These are phyloP conservation scores for Huntiella decipiens DNA, from an alignment of 2,329 filamentous ascomycete species.

Conservation along the genomic window DNA sequence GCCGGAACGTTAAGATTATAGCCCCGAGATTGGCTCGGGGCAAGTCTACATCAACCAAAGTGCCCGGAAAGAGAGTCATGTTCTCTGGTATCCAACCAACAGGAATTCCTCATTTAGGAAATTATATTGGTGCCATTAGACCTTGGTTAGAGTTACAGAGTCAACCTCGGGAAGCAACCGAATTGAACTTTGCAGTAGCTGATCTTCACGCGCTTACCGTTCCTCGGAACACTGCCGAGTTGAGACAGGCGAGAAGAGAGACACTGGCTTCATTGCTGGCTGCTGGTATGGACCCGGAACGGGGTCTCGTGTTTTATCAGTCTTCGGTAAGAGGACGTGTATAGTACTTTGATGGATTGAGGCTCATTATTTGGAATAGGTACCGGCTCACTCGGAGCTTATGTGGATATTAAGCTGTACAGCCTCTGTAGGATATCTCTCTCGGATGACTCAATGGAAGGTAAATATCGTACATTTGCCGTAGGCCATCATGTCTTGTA, in stretches of 20 bases:
- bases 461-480: slow-evolving; percentile 23
- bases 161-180: slow-evolving; percentile 33
- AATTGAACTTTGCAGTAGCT: slow-evolving; percentile 69
- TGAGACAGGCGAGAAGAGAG: slow-evolving; percentile 50
- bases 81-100: slow-evolving; percentile 98
- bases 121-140: slow-evolving; percentile 77
- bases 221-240: slow-evolving; percentile 41
- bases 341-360: neutral
- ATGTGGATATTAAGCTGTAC: slow-evolving; percentile 96
- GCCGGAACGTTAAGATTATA: no score
- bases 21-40: no score
- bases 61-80: slow-evolving; percentile 29
- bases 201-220: slow-evolving; percentile 87
- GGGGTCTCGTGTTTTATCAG: slow-evolving; percentile 66
- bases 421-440: slow-evolving; percentile 82
- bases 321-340: slow-evolving; percentile 34
- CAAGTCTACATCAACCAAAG: slow-evolving; percentile 1
- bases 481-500: neutral
- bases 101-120: slow-evolving; percentile 80
- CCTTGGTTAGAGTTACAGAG: slow-evolving; percentile 75
- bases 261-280: slow-evolving; percentile 66
- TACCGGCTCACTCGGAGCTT: slow-evolving; percentile 65
- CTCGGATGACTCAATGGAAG: slow-evolving; percentile 99
- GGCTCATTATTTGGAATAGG: slow-evolving; percentile 22
- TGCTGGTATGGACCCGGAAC: slow-evolving; percentile 61